phyloP scores from a whole-genome alignment of 2,329 filamentous ascomycete genomes.

The Metarhizium robertsii region DNA sequence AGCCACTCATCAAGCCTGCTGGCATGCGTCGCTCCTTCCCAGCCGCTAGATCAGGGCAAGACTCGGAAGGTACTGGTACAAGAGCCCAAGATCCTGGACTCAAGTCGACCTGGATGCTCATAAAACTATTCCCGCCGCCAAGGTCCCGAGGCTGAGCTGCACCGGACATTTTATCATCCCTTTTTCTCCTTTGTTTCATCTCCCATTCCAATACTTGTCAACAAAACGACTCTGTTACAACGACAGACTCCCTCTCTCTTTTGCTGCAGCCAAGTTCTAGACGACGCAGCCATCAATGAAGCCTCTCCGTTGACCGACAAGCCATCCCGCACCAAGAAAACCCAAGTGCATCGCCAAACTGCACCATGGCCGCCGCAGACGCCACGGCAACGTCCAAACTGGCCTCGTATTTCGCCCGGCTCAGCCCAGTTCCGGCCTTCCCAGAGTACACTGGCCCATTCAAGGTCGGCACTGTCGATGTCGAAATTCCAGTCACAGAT shows the following conservation, averaged over 20 bases:
- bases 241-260: too few species aligned
- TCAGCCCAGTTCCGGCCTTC: constrained; percentile 64
- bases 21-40: too few species aligned
- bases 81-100: neutral
- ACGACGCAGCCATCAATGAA: too few species aligned
- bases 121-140: neutral
- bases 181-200: neutral
- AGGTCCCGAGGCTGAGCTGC: neutral
- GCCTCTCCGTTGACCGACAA: neutral
- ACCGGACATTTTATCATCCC: neutral
- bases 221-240: too few species aligned
- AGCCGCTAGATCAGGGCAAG: too few species aligned
- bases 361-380: constrained; percentile 10
- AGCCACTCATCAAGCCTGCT: too few species aligned
- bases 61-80: neutral
- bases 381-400: constrained; percentile 25
- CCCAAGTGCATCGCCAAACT: too few species aligned
- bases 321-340: neutral
- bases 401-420: constrained; percentile 38
- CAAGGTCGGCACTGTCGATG: constrained; percentile 69
- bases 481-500: constrained; percentile 64
- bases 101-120: too few species aligned
- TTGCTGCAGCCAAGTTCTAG: too few species aligned
- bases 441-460: constrained; percentile 69
- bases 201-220: too few species aligned